Evolutionary conservation across 495 filamentous ascomycete species (phyloP).

Genomic region (Aspergillus bertholletiae): DNA sequence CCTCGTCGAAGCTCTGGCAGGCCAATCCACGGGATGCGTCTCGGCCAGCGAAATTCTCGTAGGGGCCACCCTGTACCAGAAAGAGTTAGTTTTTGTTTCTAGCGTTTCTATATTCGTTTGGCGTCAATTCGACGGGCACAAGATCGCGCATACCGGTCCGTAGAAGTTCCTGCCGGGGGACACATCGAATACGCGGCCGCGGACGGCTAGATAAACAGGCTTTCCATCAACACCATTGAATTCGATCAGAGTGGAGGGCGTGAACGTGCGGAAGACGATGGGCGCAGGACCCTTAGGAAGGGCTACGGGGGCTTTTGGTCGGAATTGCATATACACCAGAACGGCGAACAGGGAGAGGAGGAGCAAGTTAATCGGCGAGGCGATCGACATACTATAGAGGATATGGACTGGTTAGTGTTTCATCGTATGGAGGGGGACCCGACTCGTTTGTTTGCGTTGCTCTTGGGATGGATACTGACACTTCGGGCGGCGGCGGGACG

Average conservation of each 20-base stretch:
- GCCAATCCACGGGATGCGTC: conserved; percentile 91
- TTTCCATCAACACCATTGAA: conserved; percentile 75
- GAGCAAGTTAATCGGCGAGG: conserved; percentile 76
- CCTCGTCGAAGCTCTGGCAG: conserved; percentile 89
- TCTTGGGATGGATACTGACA: conserved; percentile 19
- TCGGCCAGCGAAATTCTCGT: conserved; percentile 91
- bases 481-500: conserved; percentile 25
- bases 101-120: not conserved
- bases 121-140: not conserved
- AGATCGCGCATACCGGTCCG: conserved; percentile 55
- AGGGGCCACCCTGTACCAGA: conserved; percentile 64
- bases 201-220: conserved; percentile 82
- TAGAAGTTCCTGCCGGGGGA: conserved; percentile 84
- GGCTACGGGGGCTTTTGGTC: conserved; percentile 53
- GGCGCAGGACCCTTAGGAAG: conserved; percentile 69
- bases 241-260: conserved; percentile 76
- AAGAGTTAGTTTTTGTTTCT: not conserved
- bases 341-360: conserved; percentile 67
- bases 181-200: conserved; percentile 85
- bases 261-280: conserved; percentile 88
- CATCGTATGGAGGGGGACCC: not conserved
- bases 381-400: conserved; percentile 51
- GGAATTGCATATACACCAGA: conserved; percentile 65
- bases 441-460: too few relatives aligned
- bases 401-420: not conserved